phyloP scores from a whole-genome alignment of 257 asterid genomes.

The Solanum pimpinellifolium region DNA sequence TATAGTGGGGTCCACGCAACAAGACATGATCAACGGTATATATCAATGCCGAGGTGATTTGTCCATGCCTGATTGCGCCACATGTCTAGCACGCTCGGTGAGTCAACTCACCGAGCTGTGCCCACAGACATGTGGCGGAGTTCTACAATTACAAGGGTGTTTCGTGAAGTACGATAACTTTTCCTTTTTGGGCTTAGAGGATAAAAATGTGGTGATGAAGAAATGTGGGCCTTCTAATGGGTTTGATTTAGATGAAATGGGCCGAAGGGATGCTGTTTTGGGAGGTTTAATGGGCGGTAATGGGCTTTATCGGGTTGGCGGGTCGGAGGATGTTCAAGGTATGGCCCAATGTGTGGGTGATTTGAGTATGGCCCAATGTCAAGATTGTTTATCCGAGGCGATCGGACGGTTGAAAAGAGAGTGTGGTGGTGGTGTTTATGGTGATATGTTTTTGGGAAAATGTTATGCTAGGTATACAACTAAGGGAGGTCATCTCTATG shows the following conservation, averaged over 20 bases:
- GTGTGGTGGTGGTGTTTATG: slow-evolving; percentile 87
- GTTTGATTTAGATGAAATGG: slow-evolving; percentile 24
- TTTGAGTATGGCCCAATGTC: slow-evolving; percentile 69
- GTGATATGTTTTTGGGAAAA: slow-evolving; percentile 82
- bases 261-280: slow-evolving; percentile 62
- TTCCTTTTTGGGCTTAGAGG: slow-evolving; percentile 67
- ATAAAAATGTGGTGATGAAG: slow-evolving; percentile 68
- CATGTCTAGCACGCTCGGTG: slow-evolving; percentile 64
- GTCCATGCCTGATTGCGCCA: slow-evolving; percentile 91
- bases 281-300: slow-evolving; percentile 48
- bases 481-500: slow-evolving; percentile 42
- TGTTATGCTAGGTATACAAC: slow-evolving; percentile 89
- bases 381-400: slow-evolving; percentile 79
- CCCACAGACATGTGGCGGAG: slow-evolving; percentile 64
- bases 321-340: slow-evolving; percentile 62
- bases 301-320: slow-evolving; percentile 68
- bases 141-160: slow-evolving; percentile 74
- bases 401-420: slow-evolving; percentile 61
- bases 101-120: slow-evolving; percentile 43
- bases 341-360: slow-evolving; percentile 95
- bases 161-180: slow-evolving; percentile 69
- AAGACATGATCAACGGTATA: slow-evolving; percentile 51
- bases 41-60: slow-evolving; percentile 86
- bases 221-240: slow-evolving; percentile 89
- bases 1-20: slow-evolving; percentile 46